phyloP scores from a whole-genome alignment of 176 grass and related monocot genomes.

The Chloris gayana region DNA sequence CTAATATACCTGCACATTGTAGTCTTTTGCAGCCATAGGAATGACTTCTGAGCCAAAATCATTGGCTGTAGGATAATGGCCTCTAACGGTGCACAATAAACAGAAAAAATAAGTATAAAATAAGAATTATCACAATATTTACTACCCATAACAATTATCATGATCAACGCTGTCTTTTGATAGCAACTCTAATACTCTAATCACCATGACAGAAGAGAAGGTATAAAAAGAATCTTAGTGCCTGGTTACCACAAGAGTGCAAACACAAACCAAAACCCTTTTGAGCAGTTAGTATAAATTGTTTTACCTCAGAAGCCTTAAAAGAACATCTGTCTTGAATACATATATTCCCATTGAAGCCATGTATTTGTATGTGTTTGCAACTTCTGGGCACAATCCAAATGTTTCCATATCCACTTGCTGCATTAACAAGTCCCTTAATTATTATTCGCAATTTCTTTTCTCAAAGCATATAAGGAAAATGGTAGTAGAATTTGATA shows the following conservation, averaged over 20 bases:
- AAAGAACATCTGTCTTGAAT: conserved; percentile 68
- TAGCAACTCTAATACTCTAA: not conserved
- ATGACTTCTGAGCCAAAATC: conserved; percentile 94
- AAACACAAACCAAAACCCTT: conserved; percentile 16
- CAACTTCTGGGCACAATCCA: conserved; percentile 54
- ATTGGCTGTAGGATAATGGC: conserved; percentile 72
- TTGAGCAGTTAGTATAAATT: not conserved
- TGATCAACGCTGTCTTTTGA: not conserved
- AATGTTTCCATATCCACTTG: conserved; percentile 58
- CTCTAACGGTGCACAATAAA: conserved; percentile 51
- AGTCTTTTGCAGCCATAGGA: conserved; percentile 72
- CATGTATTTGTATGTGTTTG: conserved; percentile 59
- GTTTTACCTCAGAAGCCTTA: conserved; percentile 68
- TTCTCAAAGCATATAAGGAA: not conserved
- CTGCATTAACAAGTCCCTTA: conserved; percentile 43
- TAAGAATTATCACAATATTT: conserved; percentile 1
- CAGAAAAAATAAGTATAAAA: conserved; percentile 9
- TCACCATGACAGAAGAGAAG: not conserved
- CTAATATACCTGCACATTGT: conserved; percentile 67
- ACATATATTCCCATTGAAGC: conserved; percentile 89
- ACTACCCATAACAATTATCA: not conserved
- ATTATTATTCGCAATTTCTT: not conserved
- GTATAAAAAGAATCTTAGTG: not conserved
- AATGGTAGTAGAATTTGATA: not conserved
- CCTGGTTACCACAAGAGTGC: not conserved